Base-by-base conservation (phyloP, 78 protist species). In the Pigoraptor vietnamica region DNA sequence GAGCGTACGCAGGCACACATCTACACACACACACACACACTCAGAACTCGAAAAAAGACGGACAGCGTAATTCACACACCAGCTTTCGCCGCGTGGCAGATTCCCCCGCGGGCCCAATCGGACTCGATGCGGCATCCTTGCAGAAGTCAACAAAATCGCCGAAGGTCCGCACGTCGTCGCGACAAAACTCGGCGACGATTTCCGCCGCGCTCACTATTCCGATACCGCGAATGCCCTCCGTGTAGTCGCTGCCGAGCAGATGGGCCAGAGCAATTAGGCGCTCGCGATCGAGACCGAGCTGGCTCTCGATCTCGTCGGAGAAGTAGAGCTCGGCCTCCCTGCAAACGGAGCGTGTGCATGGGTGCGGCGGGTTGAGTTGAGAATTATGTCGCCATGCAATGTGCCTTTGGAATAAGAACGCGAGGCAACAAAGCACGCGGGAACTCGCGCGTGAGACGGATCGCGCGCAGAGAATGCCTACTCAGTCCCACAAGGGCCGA, bases 181-280 rank as follows among this genome's bases (percentile, higher is more conserved):
- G n/a, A n/a, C 35, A 0, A 19, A 90, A 55, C 0, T 90, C 87
- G 34, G 21, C 87, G 32, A 92, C 24, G 1, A 94, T n/a, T 34
- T 95, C 95, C 90, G 81, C 19, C 14, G 94, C 95, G 36, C 39
- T 40, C 14, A 94, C 94, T 36, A 81, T 24, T 2, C 97, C 97
- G 0, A 96, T 89, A 33, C 95, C 92, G 29, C 32, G 19, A 29
- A 96, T 37, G 23, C 97, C 97, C 6, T 36, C 91, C 0, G 91
- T 87, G 95, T 96, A 96, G 92, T 96, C 97, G 36, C 91, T 36
- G 81, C 97, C 97, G 37, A 95, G 92, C 56, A 95, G 89, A 39
- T 48, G 21, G 2, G 95, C 96, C 9, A 94, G 92, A 0, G 0
- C 1, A 14, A 94, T 81, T 36, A 94, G 91, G 24, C 0, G 0